Evolutionary conservation across 352 stramenopile species (phyloP).

Genomic region (Globisporangium splendens): DNA sequence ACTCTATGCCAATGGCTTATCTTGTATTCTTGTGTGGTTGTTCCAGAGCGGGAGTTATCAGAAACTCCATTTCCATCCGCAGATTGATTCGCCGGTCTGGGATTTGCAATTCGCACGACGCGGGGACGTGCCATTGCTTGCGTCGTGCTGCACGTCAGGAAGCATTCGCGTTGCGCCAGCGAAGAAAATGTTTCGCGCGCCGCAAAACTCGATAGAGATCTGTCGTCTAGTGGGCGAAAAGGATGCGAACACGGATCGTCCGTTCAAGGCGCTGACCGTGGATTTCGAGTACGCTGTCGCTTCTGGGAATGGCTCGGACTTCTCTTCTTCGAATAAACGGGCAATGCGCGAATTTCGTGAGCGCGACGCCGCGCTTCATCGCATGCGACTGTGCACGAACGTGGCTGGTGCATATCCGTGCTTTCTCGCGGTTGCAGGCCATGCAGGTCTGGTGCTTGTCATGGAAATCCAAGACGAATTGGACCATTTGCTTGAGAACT

Average conservation of each 20-base stretch:
- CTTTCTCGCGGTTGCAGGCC: constrained; percentile 59
- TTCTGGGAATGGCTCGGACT: constrained; percentile 1
- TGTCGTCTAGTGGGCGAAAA: constrained; percentile 56
- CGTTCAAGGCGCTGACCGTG: constrained; percentile 53
- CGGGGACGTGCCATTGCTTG: constrained; percentile 37
- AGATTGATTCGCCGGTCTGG: constrained; percentile 84
- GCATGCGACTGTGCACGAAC: constrained; percentile 48
- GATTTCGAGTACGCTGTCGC: constrained; percentile 49
- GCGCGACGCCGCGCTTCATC: constrained; percentile 73
- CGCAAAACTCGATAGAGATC: constrained; percentile 69
- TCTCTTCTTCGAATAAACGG: not conserved
- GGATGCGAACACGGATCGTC: constrained; percentile 41
- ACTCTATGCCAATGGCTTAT: not conserved
- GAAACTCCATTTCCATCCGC: constrained; percentile 78
- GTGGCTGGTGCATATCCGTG: constrained; percentile 43
- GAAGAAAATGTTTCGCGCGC: constrained; percentile 59
- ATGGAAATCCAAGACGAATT: constrained; percentile 63
- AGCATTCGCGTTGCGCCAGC: constrained; percentile 58
- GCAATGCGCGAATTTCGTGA: constrained; percentile 67
- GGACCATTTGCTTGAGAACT: constrained; percentile 46
- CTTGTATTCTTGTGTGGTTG: constrained; percentile 1
- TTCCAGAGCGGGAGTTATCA: constrained; percentile 73
- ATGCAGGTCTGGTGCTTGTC: constrained; percentile 71
- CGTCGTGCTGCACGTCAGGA: constrained; percentile 69
- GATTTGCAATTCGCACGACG: constrained; percentile 61